Base-by-base conservation (phyloP, 2,329 filamentous ascomycete genomes). In the Exserohilum rostratum region DNA sequence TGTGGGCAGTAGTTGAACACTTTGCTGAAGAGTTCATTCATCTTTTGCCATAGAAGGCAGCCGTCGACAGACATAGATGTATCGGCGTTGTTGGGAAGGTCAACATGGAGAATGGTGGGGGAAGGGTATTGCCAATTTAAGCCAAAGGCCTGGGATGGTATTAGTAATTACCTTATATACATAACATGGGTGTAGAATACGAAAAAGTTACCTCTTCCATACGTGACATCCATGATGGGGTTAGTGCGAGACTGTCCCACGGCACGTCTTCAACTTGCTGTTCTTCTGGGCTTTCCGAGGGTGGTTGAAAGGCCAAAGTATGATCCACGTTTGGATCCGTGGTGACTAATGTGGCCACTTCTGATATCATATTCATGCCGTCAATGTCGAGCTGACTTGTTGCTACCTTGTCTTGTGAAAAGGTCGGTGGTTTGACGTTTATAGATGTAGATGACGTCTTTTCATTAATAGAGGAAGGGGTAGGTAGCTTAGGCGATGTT, bases 21-120 rank as follows among this genome's bases (percentile, higher is more conserved):
- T 35, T 66, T 67, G 25, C 64, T 62, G 22, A 69, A 70, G n/a
- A 73, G 35, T 46, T 72, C 66, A 50, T 74, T 72, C 29, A 57
- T 62, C 42, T 64, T 68, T 46, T 65, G 68, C 65, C 68, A 72
- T 11, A 69, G 55, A 0, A 66, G 68, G 40, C 69, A 72, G 5
- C 61, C 31, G 7, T 57, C 49, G 20, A 37, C 61, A 3, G 59
- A 30, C 5, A 53, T 7, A 37, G 33, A 43, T 25, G 58, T 27
- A 2, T 42, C 13, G 1, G 47, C 9, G 4, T 52, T 13, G 6
- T 52, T 53, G 6, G 67, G 64, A 7, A 65, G 60, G 39, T 61
- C 66, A 11, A 74, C 62, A 48, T 74, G 66, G 3, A 73, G 60
- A 33, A 72, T 51, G 1, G 69, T 61, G 2, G 71, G 70, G 2